Evolutionary conservation across 179 eudicot genomes (phyloP), one percentile per base, ranked within the genome.

Genomic region (Camellia oleifera): DNA sequence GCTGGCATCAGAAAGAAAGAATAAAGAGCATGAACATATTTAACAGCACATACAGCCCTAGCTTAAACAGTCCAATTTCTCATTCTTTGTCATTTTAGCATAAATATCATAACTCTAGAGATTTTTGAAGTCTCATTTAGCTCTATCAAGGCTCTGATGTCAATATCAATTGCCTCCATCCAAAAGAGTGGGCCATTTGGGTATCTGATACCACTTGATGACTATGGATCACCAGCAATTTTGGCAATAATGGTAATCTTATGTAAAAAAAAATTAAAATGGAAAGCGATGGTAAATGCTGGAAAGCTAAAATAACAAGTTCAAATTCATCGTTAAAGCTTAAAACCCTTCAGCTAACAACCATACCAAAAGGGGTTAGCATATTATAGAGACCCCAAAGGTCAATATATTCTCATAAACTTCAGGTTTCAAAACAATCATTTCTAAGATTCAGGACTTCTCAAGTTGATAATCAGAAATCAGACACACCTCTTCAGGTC

Each of bases 401-500:
- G 40, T 50, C 73, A 66, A 66, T 2, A 66, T 77, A 50, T 77
- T 6, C 61, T 67, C 15, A 15, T 14, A 65, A 50, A 53, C 52
- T 67, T 52, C 44, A 78, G 15, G 74, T 12, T 6, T 18, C 18
- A n/a, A 54, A 40, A 3, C 42, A 53, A 67, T 40, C 45, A 53
- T 48, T 58, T 56, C 50, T 67, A 67, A 8, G 50, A 54, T 32
- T 32, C 64, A 52, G 32, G 64, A 67, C 74, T 26, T 8, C 74
- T 66, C 26, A 74, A 75, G 48, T n/a, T 69, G 64, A 12, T 46
- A 44, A 67, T 23, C 60, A 76, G 44, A 75, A 75, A 23, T 50
- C 58, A 48, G 60, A 67, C 80, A 15, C 88, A 94, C 99, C 97
- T 91, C 88, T 94, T 94, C 52, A 96, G 90, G 81, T 94, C 91